Evolutionary conservation across 2,329 filamentous ascomycete species (phyloP).

Genomic region (Apiospora rasikravindrae): DNA sequence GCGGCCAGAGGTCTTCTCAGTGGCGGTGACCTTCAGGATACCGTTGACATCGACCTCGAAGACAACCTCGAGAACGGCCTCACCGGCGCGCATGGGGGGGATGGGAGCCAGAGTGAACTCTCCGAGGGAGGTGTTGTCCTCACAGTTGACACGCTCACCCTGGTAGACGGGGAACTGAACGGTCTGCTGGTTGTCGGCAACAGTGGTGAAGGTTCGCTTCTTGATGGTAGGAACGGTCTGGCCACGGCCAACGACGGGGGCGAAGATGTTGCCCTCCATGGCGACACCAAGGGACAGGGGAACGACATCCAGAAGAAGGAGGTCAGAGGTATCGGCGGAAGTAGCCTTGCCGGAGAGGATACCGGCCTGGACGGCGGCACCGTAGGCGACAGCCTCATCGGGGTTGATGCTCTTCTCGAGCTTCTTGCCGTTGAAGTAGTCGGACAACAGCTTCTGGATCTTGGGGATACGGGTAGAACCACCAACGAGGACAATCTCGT

Average conservation of each 20-base stretch:
- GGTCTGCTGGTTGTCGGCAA: conserved; percentile 76
- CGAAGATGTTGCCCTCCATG: conserved; percentile 99
- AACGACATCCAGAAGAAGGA: conserved; percentile 94
- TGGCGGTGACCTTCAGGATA: conserved; percentile 99
- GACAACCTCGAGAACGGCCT: conserved; percentile 95
- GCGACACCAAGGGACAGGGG: conserved; percentile 97
- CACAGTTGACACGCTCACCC: conserved; percentile 97
- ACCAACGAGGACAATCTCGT: conserved; percentile 99
- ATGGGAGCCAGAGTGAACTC: conserved; percentile 95
- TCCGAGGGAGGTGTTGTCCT: conserved; percentile 96
- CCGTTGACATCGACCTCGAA: conserved; percentile 99
- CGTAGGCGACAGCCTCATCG: conserved; percentile 98
- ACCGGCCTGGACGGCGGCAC: conserved; percentile 97
- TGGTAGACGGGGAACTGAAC: conserved; percentile 94
- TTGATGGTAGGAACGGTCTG: conserved; percentile 80
- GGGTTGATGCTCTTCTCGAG: conserved; percentile 99
- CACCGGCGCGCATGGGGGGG: conserved; percentile 88
- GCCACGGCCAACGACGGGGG: conserved; percentile 84
- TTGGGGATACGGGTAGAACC: conserved; percentile 98
- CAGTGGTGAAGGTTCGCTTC: conserved; percentile 87
- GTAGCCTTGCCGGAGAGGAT: conserved; percentile 98
- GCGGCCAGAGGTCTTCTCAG: conserved; percentile 97
- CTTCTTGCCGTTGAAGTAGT: conserved; percentile 99
- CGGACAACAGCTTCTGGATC: conserved; percentile 98
- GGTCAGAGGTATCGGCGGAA: conserved; percentile 90